phyloP scores from a whole-genome alignment of 2,329 filamentous ascomycete genomes.

The Onygena corvina region DNA sequence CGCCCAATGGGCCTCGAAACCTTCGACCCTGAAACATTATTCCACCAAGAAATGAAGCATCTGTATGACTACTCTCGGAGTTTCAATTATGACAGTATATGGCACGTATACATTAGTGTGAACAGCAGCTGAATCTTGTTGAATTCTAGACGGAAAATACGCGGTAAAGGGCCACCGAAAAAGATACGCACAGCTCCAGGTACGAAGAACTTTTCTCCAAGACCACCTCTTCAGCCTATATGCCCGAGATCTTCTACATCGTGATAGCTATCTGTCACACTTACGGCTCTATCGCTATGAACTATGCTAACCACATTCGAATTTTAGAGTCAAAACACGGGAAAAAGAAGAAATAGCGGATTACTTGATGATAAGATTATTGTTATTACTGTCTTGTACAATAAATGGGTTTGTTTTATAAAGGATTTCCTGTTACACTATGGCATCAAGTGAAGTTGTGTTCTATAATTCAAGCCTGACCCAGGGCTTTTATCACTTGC shows the following conservation, averaged over 20 bases:
- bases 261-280: neutral
- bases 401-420: conserved; percentile 3
- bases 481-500: no score
- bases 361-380: neutral
- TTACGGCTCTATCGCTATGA: neutral
- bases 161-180: conserved; percentile 74
- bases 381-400: conserved; percentile 2
- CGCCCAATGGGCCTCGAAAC: conserved; percentile 51
- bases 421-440: neutral
- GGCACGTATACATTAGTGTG: no score
- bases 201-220: conserved; percentile 14
- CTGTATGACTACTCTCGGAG: conserved; percentile 38
- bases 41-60: conserved; percentile 54
- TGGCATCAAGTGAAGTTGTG: neutral
- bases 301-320: conserved; percentile 1
- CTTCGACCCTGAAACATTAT: conserved; percentile 72
- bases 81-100: neutral
- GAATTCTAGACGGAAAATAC: conserved; percentile 48
- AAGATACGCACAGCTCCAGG: conserved; percentile 55
- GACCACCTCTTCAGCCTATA: neutral
- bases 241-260: neutral
- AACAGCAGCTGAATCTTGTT: neutral
- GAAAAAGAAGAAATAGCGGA: conserved; percentile 13
- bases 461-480: neutral
- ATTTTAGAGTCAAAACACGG: conserved; percentile 12